Base-by-base conservation (phyloP, 2,329 filamentous ascomycete genomes). In the Cladosporium sp. region DNA sequence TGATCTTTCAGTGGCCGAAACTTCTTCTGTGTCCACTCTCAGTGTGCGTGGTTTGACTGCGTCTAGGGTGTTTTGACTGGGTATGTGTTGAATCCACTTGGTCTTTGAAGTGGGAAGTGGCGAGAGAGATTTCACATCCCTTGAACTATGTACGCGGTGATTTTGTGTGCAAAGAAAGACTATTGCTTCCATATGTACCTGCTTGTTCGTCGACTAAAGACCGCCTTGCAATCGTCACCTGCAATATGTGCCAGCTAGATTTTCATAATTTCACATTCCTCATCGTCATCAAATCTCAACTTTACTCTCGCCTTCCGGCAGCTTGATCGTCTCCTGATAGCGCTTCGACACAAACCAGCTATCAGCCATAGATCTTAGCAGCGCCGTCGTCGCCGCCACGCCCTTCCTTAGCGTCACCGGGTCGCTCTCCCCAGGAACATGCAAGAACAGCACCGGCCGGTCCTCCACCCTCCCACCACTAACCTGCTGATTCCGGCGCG, bases 401-500 rank as follows among this genome's bases (percentile, higher is more conserved):
- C 78, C 78, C 64, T 70, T 69, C 43, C 67, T 66, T 28, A 80
- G 49, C 59, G 76, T 74, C 28, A 72, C 70, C 21, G 73, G 70
- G 28, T 73, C 73, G 30, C 75, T 75, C 66, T 79, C 73, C 10
- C 69, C 73, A 48, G 79, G 79, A 6, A 81, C 77, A 69, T 81
- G 78, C 49, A 81, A 67, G 67, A 82, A 81, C 58, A 81, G 68
- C 39, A 79, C 77, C 11, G 77, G 77, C 46, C 76, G 62, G 26
- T 71, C 65, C 10, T 46, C 43, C 10, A 64, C 62, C 39, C 63
- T 66, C 6, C 70, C 69, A 26, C 66, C 70, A 54, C 70, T 69
- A 58, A 70, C 66, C 30, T 64, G 34, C 34, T 67, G 60, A 54
- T 67, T 70, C 36, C 69, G 65, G 49, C 71, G 66, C 7, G 68